Evolutionary conservation across 2,329 filamentous ascomycete species (phyloP).

Genomic region (Cladophialophora immunda): DNA sequence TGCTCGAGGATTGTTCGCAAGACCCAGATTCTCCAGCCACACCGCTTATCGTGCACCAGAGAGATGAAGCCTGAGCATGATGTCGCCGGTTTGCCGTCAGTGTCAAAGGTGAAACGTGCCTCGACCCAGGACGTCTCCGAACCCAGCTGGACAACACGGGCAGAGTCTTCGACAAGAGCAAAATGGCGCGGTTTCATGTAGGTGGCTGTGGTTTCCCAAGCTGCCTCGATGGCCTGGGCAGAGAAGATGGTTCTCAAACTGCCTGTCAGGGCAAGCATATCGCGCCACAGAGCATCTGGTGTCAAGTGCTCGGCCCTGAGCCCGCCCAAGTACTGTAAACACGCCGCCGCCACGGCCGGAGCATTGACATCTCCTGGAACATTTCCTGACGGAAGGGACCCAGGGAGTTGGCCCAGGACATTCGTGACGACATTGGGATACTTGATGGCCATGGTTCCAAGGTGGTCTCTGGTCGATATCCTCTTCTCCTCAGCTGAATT

Average conservation of each 20-base stretch:
- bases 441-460: too few species aligned
- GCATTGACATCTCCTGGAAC: too few species aligned
- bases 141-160: too few species aligned
- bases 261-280: constrained; percentile 39
- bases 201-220: constrained; percentile 23
- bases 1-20: constrained; percentile 41
- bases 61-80: constrained; percentile 38
- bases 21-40: constrained; percentile 42
- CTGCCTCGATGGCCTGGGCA: constrained; percentile 27
- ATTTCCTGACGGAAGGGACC: too few species aligned
- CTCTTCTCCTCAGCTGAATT: too few species aligned
- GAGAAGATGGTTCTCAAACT: constrained; percentile 38
- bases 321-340: too few species aligned
- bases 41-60: constrained; percentile 32
- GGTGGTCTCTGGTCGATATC: too few species aligned
- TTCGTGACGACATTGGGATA: too few species aligned
- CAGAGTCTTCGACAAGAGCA: too few species aligned
- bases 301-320: constrained; percentile 1
- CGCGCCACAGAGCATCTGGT: constrained; percentile 38
- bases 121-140: constrained; percentile 13
- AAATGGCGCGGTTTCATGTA: too few species aligned
- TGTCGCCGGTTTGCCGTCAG: constrained; percentile 12
- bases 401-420: too few species aligned
- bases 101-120: constrained; percentile 19
- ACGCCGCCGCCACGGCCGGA: too few species aligned